Base-by-base conservation (phyloP, 306 rosid genomes). In the Cyamopsis tetragonoloba region DNA sequence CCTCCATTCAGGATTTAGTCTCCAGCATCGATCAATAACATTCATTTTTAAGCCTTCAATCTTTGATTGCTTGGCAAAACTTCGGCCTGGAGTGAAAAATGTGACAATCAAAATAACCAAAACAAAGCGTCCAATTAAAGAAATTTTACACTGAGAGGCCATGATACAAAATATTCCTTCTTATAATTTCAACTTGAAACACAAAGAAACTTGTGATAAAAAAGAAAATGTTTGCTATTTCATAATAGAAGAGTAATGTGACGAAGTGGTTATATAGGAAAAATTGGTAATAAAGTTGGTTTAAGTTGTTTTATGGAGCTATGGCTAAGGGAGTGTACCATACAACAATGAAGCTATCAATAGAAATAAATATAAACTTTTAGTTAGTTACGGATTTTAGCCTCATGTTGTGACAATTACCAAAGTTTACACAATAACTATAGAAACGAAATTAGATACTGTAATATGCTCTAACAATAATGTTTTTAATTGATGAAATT, bases 281-380 rank as follows among this genome's bases (percentile, higher is more conserved):
- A 20, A 14, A 35, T 24, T 41, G 38, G 3, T 42, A 0, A 9
- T 43, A 0, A 3, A 42, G 22, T 66, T 17, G 1, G 81, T 76
- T 71, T 3, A 62, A 60, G 23, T 66, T 54, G 69, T 80, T 80
- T 37, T 71, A 8, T 1, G 1, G 75, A 41, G 17, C 10, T 41
- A 35, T 43, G 64, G 31, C 2, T 1, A 32, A 14, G 1, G 22
- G 5, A 58, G 18, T 37, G 7, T 44, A 12, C 0, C 6, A 0
- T 59, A 23, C 4, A n/a, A n/a, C n/a, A n/a, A n/a, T n/a, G n/a
- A 23, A 43, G 24, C 47, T 60, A 66, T 60, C 28, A 51, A 61
- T 60, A 28, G 20, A 14, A 20, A 44, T 19, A 57, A 54, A 10
- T 7, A 19, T 23, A 5, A 59, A 24, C 1, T 4, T 34, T 66